Percentiles rank a stretch among this genome's conserved stretches.
phyloP scores from a whole-genome alignment of 208 protist species.

The Vickermania spadyakhi region DNA sequence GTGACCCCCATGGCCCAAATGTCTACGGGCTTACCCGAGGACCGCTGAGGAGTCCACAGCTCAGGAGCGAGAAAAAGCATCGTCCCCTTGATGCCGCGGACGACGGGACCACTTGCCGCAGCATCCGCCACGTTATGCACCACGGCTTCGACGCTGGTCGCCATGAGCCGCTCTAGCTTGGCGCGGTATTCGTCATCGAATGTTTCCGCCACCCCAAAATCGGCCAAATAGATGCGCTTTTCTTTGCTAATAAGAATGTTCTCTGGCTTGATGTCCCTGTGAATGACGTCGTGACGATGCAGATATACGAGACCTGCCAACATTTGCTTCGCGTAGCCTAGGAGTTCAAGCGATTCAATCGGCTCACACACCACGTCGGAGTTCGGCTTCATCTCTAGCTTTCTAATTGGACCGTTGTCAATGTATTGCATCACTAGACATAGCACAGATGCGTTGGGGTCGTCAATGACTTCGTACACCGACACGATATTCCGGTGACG shows the following conservation, averaged over 20 bases:
- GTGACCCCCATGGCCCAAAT: conserved; percentile 88
- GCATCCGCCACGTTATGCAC: conserved; percentile 28
- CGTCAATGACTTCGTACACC: conserved; percentile 95
- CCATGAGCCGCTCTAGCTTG: conserved; percentile 32
- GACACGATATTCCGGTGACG: conserved; percentile 92
- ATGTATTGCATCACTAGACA: conserved; percentile 93
- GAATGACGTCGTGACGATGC: conserved; percentile 66
- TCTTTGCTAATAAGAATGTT: conserved; percentile 66
- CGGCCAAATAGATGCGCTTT: conserved; percentile 51
- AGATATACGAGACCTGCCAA: conserved; percentile 53
- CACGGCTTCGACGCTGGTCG: conserved; percentile 35
- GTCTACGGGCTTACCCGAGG: conserved; percentile 77
- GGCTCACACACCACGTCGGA: conserved; percentile 26
- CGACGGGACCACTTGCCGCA: conserved; percentile 17
- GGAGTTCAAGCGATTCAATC: conserved; percentile 22
- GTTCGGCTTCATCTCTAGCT: conserved; percentile 15
- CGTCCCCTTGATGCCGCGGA: conserved; percentile 60
- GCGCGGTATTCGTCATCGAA: conserved; percentile 33
- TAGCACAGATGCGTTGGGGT: conserved; percentile 79
- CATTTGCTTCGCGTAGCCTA: conserved; percentile 40
- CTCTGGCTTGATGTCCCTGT: conserved; percentile 86
- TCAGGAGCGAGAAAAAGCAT: conserved; percentile 76
- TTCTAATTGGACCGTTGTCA: conserved; percentile 44
- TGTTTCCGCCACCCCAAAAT: conserved; percentile 80
- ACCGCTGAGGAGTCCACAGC: conserved; percentile 21